Evolutionary conservation across 2,329 filamentous ascomycete genomes (phyloP), one percentile per base, ranked within the genome.

Genomic region (Trichoderma sp.): DNA sequence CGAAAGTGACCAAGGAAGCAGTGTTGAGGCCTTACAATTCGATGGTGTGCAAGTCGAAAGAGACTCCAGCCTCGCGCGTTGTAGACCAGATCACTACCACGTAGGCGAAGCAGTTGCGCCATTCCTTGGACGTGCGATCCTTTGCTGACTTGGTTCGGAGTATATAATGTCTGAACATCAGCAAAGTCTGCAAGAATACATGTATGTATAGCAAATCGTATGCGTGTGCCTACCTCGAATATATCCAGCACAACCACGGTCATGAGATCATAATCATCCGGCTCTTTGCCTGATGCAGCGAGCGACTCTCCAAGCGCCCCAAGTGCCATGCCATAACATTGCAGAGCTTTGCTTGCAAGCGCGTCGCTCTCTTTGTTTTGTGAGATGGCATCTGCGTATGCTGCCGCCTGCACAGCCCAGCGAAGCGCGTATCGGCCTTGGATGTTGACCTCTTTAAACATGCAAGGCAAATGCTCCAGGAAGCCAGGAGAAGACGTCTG

Each of bases 241-340:
- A 85, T 80, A 65, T 85, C 84, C 14, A 86, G 76, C 24, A 86
- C 78, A 14, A 86, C 84, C 1, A 83, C 80, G 3, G 84, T 81
- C 84, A 86, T 85, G 18, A 86, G 78, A 64, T 84, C 82, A 76
- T 84, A 82, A 73, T 86, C 85, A 76, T 85, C 83, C 4, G 83
- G 83, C 1, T 77, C 75, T 76, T 85, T 84, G 12, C 79, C 79
- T n/a, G 79, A 76, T 31, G 78, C 76, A 3, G 79, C 76, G 31
- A 85, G 77, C 0, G 83, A 83, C 3, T 81, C 78, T 5, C 81
- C 79, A 5, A 85, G 78, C 7, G 83, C 81, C 3, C 76, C 75
- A 1, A 86, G 78, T 14, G 85, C 83, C 71, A 80, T 76, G 1
- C 84, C 83, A 71, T 85, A 86, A 41, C 76, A 83, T 31, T 83